Percentiles rank a stretch among this genome's conserved stretches.
These are phyloP conservation scores for Candida insectalens DNA, from an alignment of 805 yeast species.

Conservation along the genomic window DNA sequence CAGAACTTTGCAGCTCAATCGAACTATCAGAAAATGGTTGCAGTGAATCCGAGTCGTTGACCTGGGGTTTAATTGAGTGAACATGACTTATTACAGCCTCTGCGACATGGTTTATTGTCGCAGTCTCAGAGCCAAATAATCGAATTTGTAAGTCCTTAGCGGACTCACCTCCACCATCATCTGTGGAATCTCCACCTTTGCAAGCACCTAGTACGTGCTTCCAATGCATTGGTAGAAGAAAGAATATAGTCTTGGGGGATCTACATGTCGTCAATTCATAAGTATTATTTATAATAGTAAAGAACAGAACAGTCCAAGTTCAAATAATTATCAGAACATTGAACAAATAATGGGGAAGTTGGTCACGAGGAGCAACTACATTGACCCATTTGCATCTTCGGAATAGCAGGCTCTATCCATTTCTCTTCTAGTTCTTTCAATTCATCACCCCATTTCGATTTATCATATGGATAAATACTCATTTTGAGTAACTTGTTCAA, in stretches of 20 bases:
- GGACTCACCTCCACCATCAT: too few relatives aligned
- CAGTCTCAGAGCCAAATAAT: too few relatives aligned
- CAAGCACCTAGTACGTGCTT: background rate
- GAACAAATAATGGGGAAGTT: constrained; percentile 13
- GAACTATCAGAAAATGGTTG: too few relatives aligned
- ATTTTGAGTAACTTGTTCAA: constrained; percentile 57
- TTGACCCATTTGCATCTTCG: constrained; percentile 52
- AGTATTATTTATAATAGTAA: background rate
- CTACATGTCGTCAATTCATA: background rate
- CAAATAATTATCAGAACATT: background rate
- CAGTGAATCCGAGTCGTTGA: too few relatives aligned
- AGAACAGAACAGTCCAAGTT: background rate
- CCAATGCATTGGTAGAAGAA: background rate
- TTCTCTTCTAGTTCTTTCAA: constrained; percentile 45
- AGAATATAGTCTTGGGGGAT: background rate
- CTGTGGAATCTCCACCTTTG: too few relatives aligned
- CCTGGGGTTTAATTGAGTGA: too few relatives aligned
- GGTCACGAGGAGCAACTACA: constrained; percentile 78
- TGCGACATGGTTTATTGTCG: too few relatives aligned
- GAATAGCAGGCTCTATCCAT: constrained; percentile 44
- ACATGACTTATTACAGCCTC: too few relatives aligned
- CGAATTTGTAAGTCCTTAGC: too few relatives aligned
- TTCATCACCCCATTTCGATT: constrained; percentile 56
- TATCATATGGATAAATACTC: constrained; percentile 69
- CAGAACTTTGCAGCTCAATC: too few relatives aligned